These are phyloP conservation scores for Leucoagaricus sp. DNA, from an alignment of 1,284 basidiomycete species.

Conservation along the genomic window DNA sequence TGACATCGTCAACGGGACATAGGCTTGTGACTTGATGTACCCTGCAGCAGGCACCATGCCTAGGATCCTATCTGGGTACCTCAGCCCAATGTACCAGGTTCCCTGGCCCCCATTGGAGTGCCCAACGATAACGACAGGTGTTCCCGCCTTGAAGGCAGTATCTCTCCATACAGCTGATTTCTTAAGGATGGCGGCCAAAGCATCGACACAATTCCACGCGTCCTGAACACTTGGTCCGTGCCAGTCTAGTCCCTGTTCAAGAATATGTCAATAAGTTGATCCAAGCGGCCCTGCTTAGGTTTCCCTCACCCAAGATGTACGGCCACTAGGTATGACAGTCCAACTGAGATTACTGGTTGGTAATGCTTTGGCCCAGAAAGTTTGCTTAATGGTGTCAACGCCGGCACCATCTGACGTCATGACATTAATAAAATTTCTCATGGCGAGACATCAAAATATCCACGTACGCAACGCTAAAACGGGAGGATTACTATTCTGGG, in stretches of 20 bases:
- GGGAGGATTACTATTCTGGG: constrained; percentile 37
- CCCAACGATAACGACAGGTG: constrained; percentile 67
- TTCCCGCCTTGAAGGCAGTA: constrained; percentile 40
- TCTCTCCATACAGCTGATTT: constrained; percentile 37
- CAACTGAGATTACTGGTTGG: constrained; percentile 60
- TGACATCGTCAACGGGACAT: constrained; percentile 73
- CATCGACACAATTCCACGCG: constrained; percentile 56
- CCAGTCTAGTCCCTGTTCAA: constrained; percentile 78
- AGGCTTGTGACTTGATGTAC: constrained; percentile 84
- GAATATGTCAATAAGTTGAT: background rate
- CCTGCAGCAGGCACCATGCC: constrained; percentile 78
- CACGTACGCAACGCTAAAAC: constrained; percentile 73
- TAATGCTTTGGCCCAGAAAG: constrained; percentile 64
- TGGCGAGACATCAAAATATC: background rate
- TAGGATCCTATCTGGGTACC: constrained; percentile 76
- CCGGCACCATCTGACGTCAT: constrained; percentile 71
- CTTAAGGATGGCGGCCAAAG: constrained; percentile 49
- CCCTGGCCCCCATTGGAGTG: constrained; percentile 96
- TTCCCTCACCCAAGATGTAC: constrained; percentile 68
- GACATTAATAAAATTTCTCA: background rate
- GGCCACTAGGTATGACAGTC: constrained; percentile 72
- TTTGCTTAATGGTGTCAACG: constrained; percentile 57
- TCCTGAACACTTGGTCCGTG: constrained; percentile 74
- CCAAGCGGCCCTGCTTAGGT: background rate
- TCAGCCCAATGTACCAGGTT: constrained; percentile 75